phyloP scores from a whole-genome alignment of 2,329 filamentous ascomycete genomes.

The Berkeleyomyces basicola region DNA sequence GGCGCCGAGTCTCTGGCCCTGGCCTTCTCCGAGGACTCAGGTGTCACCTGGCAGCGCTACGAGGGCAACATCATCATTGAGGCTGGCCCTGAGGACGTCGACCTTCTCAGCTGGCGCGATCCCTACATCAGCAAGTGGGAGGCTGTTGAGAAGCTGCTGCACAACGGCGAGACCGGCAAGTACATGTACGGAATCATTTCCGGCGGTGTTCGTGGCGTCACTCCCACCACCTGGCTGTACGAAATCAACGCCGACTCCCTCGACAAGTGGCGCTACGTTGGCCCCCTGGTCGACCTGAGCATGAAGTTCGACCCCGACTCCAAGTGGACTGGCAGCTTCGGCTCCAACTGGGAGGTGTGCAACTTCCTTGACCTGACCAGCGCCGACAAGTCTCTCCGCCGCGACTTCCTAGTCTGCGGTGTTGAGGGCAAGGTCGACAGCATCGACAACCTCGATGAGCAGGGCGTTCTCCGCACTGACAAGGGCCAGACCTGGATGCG shows the following conservation, averaged over 20 bases:
- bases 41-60: slow-evolving; percentile 16
- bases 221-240: slow-evolving; percentile 17
- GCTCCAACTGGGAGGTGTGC: slow-evolving; percentile 12
- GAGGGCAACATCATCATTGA: slow-evolving; percentile 15
- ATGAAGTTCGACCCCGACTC: slow-evolving; percentile 6
- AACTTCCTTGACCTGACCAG: slow-evolving; percentile 7
- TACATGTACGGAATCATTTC: slow-evolving; percentile 28
- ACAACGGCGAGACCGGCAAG: slow-evolving; percentile 9
- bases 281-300: slow-evolving; percentile 7
- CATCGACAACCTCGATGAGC: neutral
- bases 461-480: slow-evolving; percentile 7
- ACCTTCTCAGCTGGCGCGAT: slow-evolving; percentile 18
- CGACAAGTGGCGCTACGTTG: slow-evolving; percentile 15
- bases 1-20: slow-evolving; percentile 30
- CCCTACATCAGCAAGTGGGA: slow-evolving; percentile 17
- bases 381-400: slow-evolving; percentile 1
- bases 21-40: slow-evolving; percentile 25
- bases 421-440: slow-evolving; percentile 7
- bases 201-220: slow-evolving; percentile 15
- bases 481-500: slow-evolving; percentile 9
- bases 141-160: slow-evolving; percentile 14
- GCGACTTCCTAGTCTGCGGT: slow-evolving; percentile 9
- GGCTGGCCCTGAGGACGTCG: slow-evolving; percentile 14
- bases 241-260: slow-evolving; percentile 14
- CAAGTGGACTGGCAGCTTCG: slow-evolving; percentile 10